Conservation (phyloP, 2,329 filamentous ascomycete species). For the Fusarium pininemorale region DNA sequence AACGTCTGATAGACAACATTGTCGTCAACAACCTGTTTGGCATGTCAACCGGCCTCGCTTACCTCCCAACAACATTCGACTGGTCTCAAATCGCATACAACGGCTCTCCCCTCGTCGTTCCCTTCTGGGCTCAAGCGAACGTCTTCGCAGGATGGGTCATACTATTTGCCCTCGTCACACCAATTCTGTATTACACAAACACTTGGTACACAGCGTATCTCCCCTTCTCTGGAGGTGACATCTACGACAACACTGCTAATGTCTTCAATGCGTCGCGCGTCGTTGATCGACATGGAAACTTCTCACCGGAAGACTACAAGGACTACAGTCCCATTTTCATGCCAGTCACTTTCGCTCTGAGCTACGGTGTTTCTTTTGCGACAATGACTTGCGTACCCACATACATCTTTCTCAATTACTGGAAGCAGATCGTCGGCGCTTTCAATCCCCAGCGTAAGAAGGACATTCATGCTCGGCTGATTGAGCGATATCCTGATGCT, state of each 20-base stretch:
- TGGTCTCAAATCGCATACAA: slow-evolving; percentile 5
- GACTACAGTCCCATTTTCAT: neutral
- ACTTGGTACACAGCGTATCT: neutral
- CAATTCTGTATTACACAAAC: neutral
- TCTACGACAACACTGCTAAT: neutral
- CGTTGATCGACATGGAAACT: neutral
- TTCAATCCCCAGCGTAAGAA: neutral
- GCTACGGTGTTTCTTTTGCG: neutral
- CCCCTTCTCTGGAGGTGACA: neutral
- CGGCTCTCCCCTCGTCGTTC: neutral
- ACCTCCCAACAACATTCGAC: neutral
- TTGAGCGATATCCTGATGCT: neutral
- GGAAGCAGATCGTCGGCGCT: neutral
- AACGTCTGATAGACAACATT: neutral
- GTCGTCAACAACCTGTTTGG: neutral
- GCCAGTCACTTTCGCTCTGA: neutral
- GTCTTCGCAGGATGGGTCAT: neutral
- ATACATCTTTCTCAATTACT: neutral
- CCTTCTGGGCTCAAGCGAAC: neutral
- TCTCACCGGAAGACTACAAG: neutral
- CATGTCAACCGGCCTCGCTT: neutral
- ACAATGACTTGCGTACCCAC: slow-evolving; percentile 1
- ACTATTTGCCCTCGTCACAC: neutral
- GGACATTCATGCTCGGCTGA: neutral
- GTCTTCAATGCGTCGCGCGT: neutral